Conservation (phyloP, 2,329 filamentous ascomycete genomes). For the Venturia carpophila region DNA sequence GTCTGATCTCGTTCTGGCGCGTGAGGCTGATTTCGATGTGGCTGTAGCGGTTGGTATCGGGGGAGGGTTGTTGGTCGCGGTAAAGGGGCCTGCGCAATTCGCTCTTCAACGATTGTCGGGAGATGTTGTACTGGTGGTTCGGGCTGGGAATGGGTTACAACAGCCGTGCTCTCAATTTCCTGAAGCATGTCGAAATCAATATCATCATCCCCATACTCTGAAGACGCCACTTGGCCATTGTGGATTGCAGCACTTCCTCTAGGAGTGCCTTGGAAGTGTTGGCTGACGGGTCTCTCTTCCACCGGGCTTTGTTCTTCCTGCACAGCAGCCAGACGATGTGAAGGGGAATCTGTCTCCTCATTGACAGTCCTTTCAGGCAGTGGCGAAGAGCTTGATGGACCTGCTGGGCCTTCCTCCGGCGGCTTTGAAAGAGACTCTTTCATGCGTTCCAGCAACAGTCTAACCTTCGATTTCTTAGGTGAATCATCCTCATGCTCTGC, state of each 20-base stretch:
- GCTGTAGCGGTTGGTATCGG: neutral
- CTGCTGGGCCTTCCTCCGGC: constrained; percentile 23
- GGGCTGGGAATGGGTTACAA: neutral
- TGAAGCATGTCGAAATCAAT: constrained; percentile 22
- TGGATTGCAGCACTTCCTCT: neutral
- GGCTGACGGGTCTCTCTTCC: neutral
- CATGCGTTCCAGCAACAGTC: constrained; percentile 36
- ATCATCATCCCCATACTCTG: constrained; percentile 23
- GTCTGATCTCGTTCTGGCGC: neutral
- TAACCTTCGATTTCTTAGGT: constrained; percentile 26
- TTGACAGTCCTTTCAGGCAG: constrained; percentile 28
- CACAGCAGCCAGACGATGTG: neutral
- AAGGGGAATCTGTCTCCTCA: neutral
- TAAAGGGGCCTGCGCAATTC: neutral
- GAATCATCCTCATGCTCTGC: constrained; percentile 20
- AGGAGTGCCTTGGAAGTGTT: neutral
- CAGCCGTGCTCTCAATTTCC: constrained; percentile 16
- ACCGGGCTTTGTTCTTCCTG: neutral
- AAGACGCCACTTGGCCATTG: constrained; percentile 12
- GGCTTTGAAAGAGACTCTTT: constrained; percentile 36
- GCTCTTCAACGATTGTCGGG: constrained; percentile 3
- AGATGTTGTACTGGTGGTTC: constrained; percentile 2
- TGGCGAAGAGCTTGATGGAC: constrained; percentile 42
- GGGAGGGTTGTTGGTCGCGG: neutral
- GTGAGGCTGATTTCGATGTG: neutral